Evolutionary conservation across 2,329 filamentous ascomycete species (phyloP).

Genomic region (Cordyceps javanica): DNA sequence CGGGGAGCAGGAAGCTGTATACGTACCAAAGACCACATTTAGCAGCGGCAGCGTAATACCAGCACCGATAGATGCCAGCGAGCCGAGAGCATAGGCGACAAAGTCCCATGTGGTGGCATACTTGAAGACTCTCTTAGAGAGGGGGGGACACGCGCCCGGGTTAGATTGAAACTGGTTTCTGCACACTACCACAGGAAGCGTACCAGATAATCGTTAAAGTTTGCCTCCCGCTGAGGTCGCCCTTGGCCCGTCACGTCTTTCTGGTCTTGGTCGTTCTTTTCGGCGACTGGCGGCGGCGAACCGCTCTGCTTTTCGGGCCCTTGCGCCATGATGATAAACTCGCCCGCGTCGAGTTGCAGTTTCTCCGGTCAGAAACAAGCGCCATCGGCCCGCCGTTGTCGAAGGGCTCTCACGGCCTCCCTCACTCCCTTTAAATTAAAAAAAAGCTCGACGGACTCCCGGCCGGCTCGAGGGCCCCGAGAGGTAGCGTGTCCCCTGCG

Average conservation of each 20-base stretch:
- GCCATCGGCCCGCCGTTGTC: neutral
- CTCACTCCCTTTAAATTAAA: neutral
- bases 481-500: neutral
- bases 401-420: neutral
- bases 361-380: neutral
- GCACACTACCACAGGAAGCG: neutral
- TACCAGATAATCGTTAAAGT: slow-evolving; percentile 35
- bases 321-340: neutral
- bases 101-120: slow-evolving; percentile 50
- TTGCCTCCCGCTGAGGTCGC: slow-evolving; percentile 36
- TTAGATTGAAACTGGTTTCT: slow-evolving; percentile 11
- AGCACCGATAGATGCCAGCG: slow-evolving; percentile 43
- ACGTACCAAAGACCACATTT: slow-evolving; percentile 54
- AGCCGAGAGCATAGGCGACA: slow-evolving; percentile 39
- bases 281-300: neutral
- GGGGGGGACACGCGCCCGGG: neutral
- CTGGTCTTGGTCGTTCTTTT: slow-evolving; percentile 11
- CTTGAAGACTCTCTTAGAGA: slow-evolving; percentile 40
- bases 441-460: neutral
- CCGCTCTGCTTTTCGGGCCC: neutral
- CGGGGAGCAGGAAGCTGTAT: slow-evolving; percentile 13
- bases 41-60: slow-evolving; percentile 53
- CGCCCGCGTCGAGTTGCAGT: neutral
- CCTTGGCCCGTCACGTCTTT: slow-evolving; percentile 15
- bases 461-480: neutral